phyloP scores from a whole-genome alignment of 768 basidiomycete genomes.

The Cystofilobasidium capitatum region DNA sequence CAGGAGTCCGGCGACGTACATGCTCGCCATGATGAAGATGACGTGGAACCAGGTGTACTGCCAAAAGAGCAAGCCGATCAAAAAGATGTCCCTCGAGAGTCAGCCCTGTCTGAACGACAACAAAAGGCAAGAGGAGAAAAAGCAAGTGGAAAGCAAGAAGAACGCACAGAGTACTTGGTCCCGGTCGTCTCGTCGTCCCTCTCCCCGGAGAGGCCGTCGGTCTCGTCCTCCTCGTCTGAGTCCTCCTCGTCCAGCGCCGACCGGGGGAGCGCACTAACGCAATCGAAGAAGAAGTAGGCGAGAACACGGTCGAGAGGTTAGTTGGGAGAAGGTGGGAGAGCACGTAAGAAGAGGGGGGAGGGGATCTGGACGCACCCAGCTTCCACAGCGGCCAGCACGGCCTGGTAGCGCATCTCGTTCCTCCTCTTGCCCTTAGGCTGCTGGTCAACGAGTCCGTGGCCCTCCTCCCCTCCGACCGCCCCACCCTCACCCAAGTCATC shows the following conservation, averaged over 20 bases:
- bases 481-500: constrained; percentile 49
- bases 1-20: constrained; percentile 95
- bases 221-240: constrained; percentile 47
- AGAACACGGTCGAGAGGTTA: constrained; percentile 4
- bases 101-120: not conserved
- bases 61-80: not conserved
- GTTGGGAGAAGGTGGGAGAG: not conserved
- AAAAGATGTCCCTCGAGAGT: not conserved
- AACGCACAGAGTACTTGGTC: constrained; percentile 81
- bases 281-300: not conserved
- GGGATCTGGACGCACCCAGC: constrained; percentile 69
- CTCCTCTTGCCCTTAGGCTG: constrained; percentile 61
- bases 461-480: constrained; percentile 44
- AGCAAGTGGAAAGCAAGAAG: constrained; percentile 1
- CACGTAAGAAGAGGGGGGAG: not conserved
- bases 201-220: constrained; percentile 53
- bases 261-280: constrained; percentile 73
- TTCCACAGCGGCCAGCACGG: constrained; percentile 86
- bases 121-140: not conserved
- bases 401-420: constrained; percentile 84
- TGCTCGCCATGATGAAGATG: constrained; percentile 87
- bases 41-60: constrained; percentile 99
- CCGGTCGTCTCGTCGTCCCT: constrained; percentile 88
- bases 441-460: constrained; percentile 53
- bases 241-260: constrained; percentile 63